Base-by-base conservation (phyloP, 495 filamentous ascomycete species). In the Penicillium waksmanii region DNA sequence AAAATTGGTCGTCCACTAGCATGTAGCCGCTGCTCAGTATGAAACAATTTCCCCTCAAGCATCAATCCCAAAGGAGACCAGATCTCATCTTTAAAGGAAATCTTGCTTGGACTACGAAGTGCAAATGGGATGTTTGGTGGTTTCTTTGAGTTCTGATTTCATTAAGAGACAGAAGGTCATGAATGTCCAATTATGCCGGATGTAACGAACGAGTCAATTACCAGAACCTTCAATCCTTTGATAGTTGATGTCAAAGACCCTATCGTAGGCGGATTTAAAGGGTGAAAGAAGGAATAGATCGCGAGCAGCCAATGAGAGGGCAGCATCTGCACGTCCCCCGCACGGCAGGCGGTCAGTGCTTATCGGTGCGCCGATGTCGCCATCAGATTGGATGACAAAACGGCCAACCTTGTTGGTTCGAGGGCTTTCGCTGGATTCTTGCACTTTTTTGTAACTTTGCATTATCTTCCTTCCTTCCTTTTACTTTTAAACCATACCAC, bases 371-470 rank as follows among this genome's bases (percentile, higher is more conserved):
- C 68, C 71, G 71, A 69, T 69, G 57, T 73, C 68, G 74, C 74
- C 74, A 75, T 72, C 38, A n/a, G 15, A n/a, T 38, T 38, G 36
- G 68, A 72, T 76, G 68, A 76, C 73, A 76, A 77, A 77, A 63
- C 72, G 48, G 56, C 44, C 56, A 19, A 57, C 44, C 42, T 58
- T 57, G 54, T 64, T 67, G 58, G 64, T 51, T 64, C 42, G 46
- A 48, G 42, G 36, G 54, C 31, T 56, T 58, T 48, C 46, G 50
- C 42, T 17, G n/a, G 44, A 57, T 38, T 48, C 47, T 36, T 55
- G 62, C 50, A 54, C 27, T 38, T 40, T 49, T 51, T 53, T 21
- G 23, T 44, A 36, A n/a, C 53, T 35, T 25, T 35, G 10, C 25
- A 27, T 42, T 47, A 36, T 49, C 27, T 33, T 19, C 27, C 13